Evolutionary conservation across 176 grass and related monocot genomes (phyloP).

Genomic region (Poa annua): DNA sequence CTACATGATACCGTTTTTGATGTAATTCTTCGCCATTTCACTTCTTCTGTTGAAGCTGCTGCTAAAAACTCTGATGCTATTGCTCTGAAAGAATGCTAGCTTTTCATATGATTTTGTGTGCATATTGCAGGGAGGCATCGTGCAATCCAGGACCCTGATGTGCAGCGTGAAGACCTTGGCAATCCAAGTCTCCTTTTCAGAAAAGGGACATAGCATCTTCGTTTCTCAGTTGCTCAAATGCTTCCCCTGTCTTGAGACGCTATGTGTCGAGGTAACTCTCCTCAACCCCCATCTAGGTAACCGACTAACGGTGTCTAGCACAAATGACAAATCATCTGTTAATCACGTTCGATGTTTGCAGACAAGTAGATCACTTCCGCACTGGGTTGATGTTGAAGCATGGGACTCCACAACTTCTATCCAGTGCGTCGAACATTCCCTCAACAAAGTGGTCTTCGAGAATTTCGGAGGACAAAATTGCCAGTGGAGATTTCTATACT

Average conservation of each 20-base stretch:
- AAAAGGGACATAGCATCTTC: constrained; percentile 33
- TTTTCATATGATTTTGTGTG: background rate
- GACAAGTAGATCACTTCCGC: constrained; percentile 30
- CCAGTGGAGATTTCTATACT: constrained; percentile 38
- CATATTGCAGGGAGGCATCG: constrained; percentile 46
- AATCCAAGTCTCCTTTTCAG: constrained; percentile 47
- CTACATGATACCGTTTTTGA: constrained; percentile 38
- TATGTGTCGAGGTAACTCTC: constrained; percentile 45
- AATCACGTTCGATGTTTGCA: constrained; percentile 17
- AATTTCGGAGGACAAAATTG: constrained; percentile 34
- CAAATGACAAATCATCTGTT: background rate
- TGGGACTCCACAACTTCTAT: constrained; percentile 44
- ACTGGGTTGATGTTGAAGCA: background rate
- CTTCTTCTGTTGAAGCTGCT: background rate
- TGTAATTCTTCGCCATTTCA: constrained; percentile 34
- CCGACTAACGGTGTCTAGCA: background rate
- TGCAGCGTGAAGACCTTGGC: constrained; percentile 47
- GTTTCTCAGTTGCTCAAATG: constrained; percentile 49
- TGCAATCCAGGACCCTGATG: constrained; percentile 39
- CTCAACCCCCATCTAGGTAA: background rate
- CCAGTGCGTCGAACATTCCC: constrained; percentile 38
- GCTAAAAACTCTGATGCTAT: background rate
- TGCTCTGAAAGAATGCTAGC: background rate
- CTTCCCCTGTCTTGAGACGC: constrained; percentile 51
- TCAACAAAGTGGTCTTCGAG: constrained; percentile 47